Evolutionary conservation across 164 flowering plant genomes (phyloP), one percentile per base, ranked within the genome.

Genomic region (Magnolia changhungtana): DNA sequence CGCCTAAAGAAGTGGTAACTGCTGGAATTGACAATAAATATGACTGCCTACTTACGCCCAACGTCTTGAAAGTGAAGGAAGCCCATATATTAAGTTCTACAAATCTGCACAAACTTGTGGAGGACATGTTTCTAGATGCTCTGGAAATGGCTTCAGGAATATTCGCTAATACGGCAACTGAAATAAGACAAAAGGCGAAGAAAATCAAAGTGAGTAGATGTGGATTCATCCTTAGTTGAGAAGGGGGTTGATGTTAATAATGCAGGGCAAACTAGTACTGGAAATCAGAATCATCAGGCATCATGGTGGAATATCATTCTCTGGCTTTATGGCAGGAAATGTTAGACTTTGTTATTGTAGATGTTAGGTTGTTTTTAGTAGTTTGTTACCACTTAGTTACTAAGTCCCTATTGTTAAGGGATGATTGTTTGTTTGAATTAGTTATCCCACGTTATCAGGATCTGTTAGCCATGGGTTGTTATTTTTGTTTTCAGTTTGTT

Each of bases 41-140:
- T 58, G 82, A 83, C 74, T 19, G 68, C 11, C 55, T 80, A 29
- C 45, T 81, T 29, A 75, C 82, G 20, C 71, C 86, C 72, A 87
- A 78, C 63, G 82, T 88, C 76, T 70, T 66, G 67, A 85, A 77
- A 85, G 84, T 83, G 3, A 86, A 69, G 68, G 86, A 82, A 80
- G 88, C 87, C 2, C 86, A 87, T 59, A 82, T 58, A 75, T 78
- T 87, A 5, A 93, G 90, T 83, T 67, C 82, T 24, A 71, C 74
- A 72, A 89, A 90, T 63, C 80, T 90, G 31, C 83, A 76, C 49
- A 83, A 84, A 69, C 72, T 78, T 19, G 92, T 90, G 67, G 83
- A 67, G 66, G 98, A 93, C 59, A 95, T 94, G 69, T 91, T 93
- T 76, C 94, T 90, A 9, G 88, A 86, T 73, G 94, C 92, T 20